Evolutionary conservation across 768 basidiomycete genomes (phyloP), one percentile per base, ranked within the genome.

Genomic region (Pleurotus giganteus): DNA sequence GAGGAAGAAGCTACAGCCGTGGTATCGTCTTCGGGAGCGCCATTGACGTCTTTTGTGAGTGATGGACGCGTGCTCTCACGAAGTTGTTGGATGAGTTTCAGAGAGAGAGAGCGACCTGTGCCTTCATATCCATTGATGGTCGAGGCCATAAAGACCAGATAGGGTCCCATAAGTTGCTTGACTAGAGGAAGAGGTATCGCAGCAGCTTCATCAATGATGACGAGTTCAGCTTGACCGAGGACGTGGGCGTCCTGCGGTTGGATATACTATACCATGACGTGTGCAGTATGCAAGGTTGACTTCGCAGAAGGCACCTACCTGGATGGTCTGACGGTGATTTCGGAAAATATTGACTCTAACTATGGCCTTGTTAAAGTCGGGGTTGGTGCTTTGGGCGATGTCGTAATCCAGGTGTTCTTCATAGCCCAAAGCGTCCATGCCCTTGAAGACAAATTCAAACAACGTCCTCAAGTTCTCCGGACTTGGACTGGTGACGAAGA

Each of bases 111-210:
- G 24, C 97, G 91, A n/a, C 97, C 97, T 0, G 97, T 98, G 24
- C 97, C 97, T 79, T 98, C 97, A 70, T 99, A 99, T 36, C 97
- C 97, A 67, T 98, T 98, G 73, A 99, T 94, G 0, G 97, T 99
- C n/a, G 94, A 97, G 1, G 97, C 92, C 79, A 98, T 88, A 78
- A 98, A 98, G 47, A 98, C 94, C 31, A 98, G 89, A 72, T 98
- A 98, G 1, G 88, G 89, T 0, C 97, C 97, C 53, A 99, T 85
- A 58, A 99, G 89, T 62, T 93, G 92, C 54, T 90, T 86, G 15
- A 99, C 96, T 31, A 99, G 86, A 2, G 96, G 94, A 15, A 98
- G 83, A 1, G 97, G 97, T 51, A 98, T 98, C 17, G 97, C 97
- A 7, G 97, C 97, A 5, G 96, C 96, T 71, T 99, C 97, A 63